A percentile compares a stretch with the other conserved stretches of the same genome.
Evolutionary conservation across 75 land plant genomes (phyloP).

Genomic region (Selaginella tamariscina): DNA sequence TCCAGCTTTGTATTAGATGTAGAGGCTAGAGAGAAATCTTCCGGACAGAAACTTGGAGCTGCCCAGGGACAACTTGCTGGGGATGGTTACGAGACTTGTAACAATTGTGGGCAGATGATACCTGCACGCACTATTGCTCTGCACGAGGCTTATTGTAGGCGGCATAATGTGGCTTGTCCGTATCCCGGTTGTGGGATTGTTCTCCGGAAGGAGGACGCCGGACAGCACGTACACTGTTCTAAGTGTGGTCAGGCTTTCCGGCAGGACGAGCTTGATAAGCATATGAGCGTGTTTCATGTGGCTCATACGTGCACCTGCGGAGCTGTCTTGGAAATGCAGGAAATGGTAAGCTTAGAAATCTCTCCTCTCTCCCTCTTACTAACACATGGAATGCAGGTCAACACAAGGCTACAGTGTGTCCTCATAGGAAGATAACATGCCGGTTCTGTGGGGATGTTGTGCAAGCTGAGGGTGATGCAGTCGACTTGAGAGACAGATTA

Average conservation of each 20-base stretch:
- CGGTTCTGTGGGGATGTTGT: conserved; percentile 95
- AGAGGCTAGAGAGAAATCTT: not conserved
- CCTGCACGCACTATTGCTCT: conserved; percentile 48
- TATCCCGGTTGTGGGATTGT: conserved; percentile 70
- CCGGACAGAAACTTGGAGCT: conserved; percentile 36
- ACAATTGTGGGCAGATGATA: conserved; percentile 59
- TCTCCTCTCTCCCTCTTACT: not conserved
- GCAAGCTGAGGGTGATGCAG: conserved; percentile 56
- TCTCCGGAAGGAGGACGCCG: conserved; percentile 54
- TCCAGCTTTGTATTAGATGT: conserved; percentile 46
- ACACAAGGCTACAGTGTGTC: conserved; percentile 68
- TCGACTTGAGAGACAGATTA: conserved; percentile 53
- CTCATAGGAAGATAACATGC: conserved; percentile 57
- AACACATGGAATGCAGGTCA: conserved; percentile 39
- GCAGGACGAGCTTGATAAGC: conserved; percentile 63
- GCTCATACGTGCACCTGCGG: conserved; percentile 74
- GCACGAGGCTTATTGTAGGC: conserved; percentile 86
- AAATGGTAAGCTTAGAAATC: conserved; percentile 51
- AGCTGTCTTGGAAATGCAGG: conserved; percentile 60
- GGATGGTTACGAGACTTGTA: conserved; percentile 51
- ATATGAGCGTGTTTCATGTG: conserved; percentile 84
- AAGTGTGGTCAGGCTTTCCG: conserved; percentile 68
- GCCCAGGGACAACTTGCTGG: not conserved
- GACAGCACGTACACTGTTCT: conserved; percentile 65
- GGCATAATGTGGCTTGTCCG: conserved; percentile 65